phyloP scores from a whole-genome alignment of 768 basidiomycete genomes.

The Tulasnella sp. region DNA sequence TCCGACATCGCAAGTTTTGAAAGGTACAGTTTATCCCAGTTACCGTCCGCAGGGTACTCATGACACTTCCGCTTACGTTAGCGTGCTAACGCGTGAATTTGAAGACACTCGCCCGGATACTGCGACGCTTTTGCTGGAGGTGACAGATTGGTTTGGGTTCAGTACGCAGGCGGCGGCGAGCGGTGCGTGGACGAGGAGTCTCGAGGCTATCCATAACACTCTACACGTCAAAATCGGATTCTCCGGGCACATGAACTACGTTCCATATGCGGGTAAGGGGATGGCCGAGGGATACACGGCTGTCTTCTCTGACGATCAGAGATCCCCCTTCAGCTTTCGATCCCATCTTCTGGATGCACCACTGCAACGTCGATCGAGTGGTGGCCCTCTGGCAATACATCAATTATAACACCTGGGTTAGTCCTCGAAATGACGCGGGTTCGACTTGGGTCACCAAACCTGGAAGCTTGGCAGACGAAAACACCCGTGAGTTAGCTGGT shows the following conservation, averaged over 20 bases:
- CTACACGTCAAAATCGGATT: conserved; percentile 5
- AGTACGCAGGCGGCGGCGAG: background rate
- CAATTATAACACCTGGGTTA: background rate
- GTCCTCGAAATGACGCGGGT: background rate
- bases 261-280: background rate
- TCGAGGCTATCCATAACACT: conserved; percentile 11
- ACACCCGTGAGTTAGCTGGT: background rate
- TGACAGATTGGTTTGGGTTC: background rate
- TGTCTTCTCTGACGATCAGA: background rate
- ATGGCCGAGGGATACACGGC: no score
- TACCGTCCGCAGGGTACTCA: no score
- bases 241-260: background rate
- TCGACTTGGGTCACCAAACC: background rate
- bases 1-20: background rate
- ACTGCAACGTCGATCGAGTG: conserved; percentile 16
- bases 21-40: background rate
- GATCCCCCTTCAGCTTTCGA: background rate
- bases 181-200: background rate
- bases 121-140: background rate
- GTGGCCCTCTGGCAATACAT: background rate
- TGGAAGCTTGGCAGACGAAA: background rate
- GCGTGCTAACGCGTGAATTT: background rate
- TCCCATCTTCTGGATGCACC: conserved; percentile 17
- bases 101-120: background rate
- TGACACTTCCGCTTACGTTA: no score